These are phyloP conservation scores for Calonectria honghensis DNA, from an alignment of 2,329 filamentous ascomycete genomes.

Conservation along the genomic window DNA sequence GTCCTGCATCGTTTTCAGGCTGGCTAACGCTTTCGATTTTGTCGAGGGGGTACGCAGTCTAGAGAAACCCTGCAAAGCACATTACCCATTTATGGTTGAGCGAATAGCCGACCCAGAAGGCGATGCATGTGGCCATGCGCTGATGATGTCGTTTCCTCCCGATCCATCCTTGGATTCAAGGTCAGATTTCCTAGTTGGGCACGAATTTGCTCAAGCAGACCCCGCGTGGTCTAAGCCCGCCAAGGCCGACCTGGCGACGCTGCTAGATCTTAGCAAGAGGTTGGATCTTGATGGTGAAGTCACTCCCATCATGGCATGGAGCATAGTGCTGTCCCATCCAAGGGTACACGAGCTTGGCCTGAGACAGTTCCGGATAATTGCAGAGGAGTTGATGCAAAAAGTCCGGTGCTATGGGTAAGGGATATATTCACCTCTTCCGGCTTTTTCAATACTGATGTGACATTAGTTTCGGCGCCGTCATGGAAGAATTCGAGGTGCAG, in stretches of 20 bases:
- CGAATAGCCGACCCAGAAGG: slow-evolving; percentile 75
- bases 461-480: slow-evolving; percentile 76
- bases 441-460: slow-evolving; percentile 26
- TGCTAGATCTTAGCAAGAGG: slow-evolving; percentile 88
- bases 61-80: slow-evolving; percentile 94
- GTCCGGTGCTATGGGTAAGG: slow-evolving; percentile 94
- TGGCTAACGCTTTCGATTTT: slow-evolving; percentile 67
- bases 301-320: slow-evolving; percentile 96
- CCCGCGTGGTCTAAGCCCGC: slow-evolving; percentile 79
- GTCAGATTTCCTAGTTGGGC: slow-evolving; percentile 72
- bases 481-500: slow-evolving; percentile 81
- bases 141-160: slow-evolving; percentile 95
- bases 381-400: slow-evolving; percentile 84
- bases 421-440: background rate
- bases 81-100: slow-evolving; percentile 86
- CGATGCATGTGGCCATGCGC: slow-evolving; percentile 88
- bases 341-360: slow-evolving; percentile 78
- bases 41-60: slow-evolving; percentile 76
- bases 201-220: slow-evolving; percentile 61
- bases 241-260: slow-evolving; percentile 84
- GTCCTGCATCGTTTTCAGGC: slow-evolving; percentile 49
- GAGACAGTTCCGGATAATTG: slow-evolving; percentile 82
- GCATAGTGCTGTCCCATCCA: slow-evolving; percentile 84
- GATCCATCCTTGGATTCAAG: slow-evolving; percentile 72
- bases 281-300: slow-evolving; percentile 92